Base-by-base conservation (phyloP, 2,329 filamentous ascomycete species). In the Botrytis aclada region DNA sequence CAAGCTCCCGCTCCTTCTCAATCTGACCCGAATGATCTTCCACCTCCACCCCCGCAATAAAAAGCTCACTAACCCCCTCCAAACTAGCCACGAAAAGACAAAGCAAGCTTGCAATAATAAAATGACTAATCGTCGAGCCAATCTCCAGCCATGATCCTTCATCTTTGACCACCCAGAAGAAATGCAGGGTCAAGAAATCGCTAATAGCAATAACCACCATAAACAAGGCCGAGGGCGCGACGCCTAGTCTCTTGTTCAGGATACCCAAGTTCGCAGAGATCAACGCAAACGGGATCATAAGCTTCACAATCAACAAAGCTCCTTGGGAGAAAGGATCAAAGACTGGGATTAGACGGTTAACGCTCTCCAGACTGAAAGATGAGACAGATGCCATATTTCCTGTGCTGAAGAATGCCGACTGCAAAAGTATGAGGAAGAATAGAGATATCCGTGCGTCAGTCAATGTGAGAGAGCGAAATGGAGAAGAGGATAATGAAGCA, bases 71-170 rank as follows among this genome's bases (percentile, higher is more conserved):
- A 5, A 97, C 88, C 25, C 92, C 90, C 83, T 99, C 96, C 63
- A 99, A 84, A 22, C 88, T 90, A 0, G 94, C 93, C 61, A 99
- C 94, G 83, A 99, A 99, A 14, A 97, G 90, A 77, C 94, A 96
- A 62, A 98, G 81, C 77, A 93, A 82, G 82, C 94, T 98, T 29
- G 94, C 95, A 83, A 99, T 98, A 74, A 90, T 90, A 82, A 98
- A 99, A 81, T 98, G 95, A 79, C 90, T 97, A 77, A 99, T 99
- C 5, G 94, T 98, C 41, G 94, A 97, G 45, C 96, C 96, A 80
- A 99, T 99, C 81, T 99, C 96, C 74, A 99, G 84, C 96, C 96
- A 99, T 34, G 92, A 96, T 0, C 96, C 96, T 81, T 99, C 96
- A 78, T 99, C 96, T 79, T 92, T 93, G 63, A 99, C 96, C 78